Evolutionary conservation across 768 basidiomycete species (phyloP), one percentile per base, ranked within the genome.

Genomic region (Lactarius psammicola): DNA sequence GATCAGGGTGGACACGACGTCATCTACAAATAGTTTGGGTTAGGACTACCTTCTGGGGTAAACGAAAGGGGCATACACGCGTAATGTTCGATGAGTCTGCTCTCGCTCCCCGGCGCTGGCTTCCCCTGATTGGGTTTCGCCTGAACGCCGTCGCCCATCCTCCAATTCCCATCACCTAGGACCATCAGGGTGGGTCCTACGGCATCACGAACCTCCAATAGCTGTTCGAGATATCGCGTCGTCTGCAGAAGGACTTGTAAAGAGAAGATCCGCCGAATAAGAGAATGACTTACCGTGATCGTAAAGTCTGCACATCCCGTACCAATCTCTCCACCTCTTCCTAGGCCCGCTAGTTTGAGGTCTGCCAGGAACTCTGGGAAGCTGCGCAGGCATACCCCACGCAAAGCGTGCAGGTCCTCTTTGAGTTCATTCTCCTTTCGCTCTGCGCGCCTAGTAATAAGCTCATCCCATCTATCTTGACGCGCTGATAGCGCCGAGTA

Each of bases 91-190:
- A 92, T 76, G 13, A 94, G 79, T 20, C 81, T 76, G 44, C 76
- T 77, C 70, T 88, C 86, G 62, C 86, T 87, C 11, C 79, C 80
- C 34, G 85, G 87, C 4, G 78, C 79, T 1, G 77, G 68, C 62
- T 84, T 83, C 20, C 60, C 67, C 42, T 60, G 56, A 8, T 75
- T 67, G 2, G 72, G 73, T 69, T 84, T 85, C 7, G 88, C 85
- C 70, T 82, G 81, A 26, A 90, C 81, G 6, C 90, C 91, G 66
- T 91, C 90, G 4, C 92, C 92, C 92, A 94, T 94, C 76, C 85
- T 90, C 92, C 92, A 94, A 69, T 94, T 94, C 11, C 92, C 92
- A 66, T 94, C 92, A 0, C 92, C 92, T 0, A 94, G 82, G 2
- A 86, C 83, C 46, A 85, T 73, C 42, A 94, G 77, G 0, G 87